These are phyloP conservation scores for Thermoascus crustaceus DNA, from an alignment of 2,329 filamentous ascomycete genomes.

Conservation along the genomic window DNA sequence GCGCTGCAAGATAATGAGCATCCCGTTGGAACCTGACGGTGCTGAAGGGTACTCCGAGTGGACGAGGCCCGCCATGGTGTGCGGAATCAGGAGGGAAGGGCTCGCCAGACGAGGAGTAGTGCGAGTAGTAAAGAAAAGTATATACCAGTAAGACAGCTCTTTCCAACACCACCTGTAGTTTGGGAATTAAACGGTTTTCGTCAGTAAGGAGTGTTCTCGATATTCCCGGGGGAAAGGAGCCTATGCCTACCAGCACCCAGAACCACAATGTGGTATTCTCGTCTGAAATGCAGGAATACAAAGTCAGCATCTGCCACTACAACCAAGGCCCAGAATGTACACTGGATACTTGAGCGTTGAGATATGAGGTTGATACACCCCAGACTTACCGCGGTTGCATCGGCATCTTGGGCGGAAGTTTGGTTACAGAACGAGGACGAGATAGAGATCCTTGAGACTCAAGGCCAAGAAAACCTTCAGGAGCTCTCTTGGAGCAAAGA, in stretches of 20 bases:
- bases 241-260: conserved; percentile 59
- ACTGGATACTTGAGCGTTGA: neutral
- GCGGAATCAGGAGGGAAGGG: conserved; percentile 4
- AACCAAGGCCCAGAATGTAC: neutral
- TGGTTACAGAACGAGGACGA: too few relatives aligned
- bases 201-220: conserved; percentile 13
- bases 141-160: conserved; percentile 83
- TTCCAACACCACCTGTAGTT: conserved; percentile 70
- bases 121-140: conserved; percentile 11
- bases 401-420: too few relatives aligned
- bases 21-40: conserved; percentile 4
- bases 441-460: neutral
- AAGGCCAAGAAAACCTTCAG: neutral
- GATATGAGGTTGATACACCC: neutral
- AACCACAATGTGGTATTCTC: conserved; percentile 76
- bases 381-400: conserved; percentile 2
- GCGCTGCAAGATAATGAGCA: conserved; percentile 47
- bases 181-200: too few relatives aligned
- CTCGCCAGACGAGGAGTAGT: conserved; percentile 8
- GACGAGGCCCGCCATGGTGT: conserved; percentile 11
- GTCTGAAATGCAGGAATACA: conserved; percentile 38
- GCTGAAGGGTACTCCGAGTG: conserved; percentile 12
- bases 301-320: neutral
- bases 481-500: too few relatives aligned
- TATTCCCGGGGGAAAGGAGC: conserved; percentile 5